These are phyloP conservation scores for Nigrospora osmanthi DNA, from an alignment of 2,329 filamentous ascomycete species.

Conservation along the genomic window DNA sequence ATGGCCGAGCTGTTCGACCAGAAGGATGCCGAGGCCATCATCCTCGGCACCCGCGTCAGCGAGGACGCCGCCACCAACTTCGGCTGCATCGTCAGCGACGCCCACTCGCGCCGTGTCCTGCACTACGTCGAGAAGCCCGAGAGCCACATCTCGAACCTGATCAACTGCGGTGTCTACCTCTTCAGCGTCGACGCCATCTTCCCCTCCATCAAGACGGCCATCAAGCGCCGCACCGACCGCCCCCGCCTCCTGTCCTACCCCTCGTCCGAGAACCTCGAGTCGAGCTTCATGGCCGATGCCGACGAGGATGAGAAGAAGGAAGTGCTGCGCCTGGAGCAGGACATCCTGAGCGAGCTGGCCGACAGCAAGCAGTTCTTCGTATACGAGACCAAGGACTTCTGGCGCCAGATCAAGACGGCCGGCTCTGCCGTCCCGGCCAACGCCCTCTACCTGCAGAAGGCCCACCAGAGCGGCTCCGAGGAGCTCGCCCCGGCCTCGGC, in stretches of 20 bases:
- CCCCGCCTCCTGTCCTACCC: conserved; percentile 92
- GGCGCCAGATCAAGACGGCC: conserved; percentile 99
- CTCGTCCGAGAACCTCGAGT: conserved; percentile 85
- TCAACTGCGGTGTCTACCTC: conserved; percentile 98
- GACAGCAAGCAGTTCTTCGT: conserved; percentile 98
- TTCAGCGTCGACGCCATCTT: conserved; percentile 95
- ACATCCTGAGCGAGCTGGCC: conserved; percentile 89
- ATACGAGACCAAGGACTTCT: conserved; percentile 98
- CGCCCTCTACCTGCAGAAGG: conserved; percentile 91
- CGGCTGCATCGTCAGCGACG: conserved; percentile 93
- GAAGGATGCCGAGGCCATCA: conserved; percentile 93
- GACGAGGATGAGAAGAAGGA: conserved; percentile 71
- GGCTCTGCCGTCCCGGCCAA: conserved; percentile 96
- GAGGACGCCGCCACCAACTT: conserved; percentile 94
- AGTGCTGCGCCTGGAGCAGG: conserved; percentile 91
- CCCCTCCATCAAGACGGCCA: conserved; percentile 86
- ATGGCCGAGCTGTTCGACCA: conserved; percentile 94
- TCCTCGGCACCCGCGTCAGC: conserved; percentile 83
- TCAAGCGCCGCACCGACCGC: conserved; percentile 89
- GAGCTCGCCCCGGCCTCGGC: conserved; percentile 79
- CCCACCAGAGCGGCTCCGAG: conserved; percentile 71
- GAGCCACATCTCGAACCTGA: conserved; percentile 93
- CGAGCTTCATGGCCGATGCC: conserved; percentile 49
- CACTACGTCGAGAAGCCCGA: conserved; percentile 99
- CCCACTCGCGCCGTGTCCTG: conserved; percentile 87